Evolutionary conservation across 148 eudicot genomes (phyloP), one percentile per base, ranked within the genome.

Genomic region (Heliosperma pusillum): DNA sequence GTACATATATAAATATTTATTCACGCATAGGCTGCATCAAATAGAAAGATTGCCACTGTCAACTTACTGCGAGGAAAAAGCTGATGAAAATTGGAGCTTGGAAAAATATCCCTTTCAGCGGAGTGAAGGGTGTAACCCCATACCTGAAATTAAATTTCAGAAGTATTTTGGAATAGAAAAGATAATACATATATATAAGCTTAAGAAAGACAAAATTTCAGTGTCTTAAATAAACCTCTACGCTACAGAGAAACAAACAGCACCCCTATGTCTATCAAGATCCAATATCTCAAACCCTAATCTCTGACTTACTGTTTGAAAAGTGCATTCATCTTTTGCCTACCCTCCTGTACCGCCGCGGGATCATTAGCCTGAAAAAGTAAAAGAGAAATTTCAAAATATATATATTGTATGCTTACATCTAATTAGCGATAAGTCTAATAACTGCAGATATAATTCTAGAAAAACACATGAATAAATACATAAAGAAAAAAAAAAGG

Each of bases 51-150:
- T 44, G 60, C 10, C 62, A 61, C 65, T 61, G 24, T 80, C 47
- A 71, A 80, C 97, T 95, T 90, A 96, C 99, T 74, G 97, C 99
- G 64, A 96, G 81, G 87, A 96, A 96, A 81, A 92, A 92, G 74
- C 97, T 85, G 90, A 89, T 17, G 82, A 92, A 96, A 79, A 96
- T 59, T 11, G 97, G 99, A 72, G 87, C 97, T 82, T 89, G 90
- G 25, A 96, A 82, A 25, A 96, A 73, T 79, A 92, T 76, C 65
- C 99, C 99, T 78, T 90, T 96, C 61, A 92, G 40, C 47, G 97
- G 97, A 64, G 97, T 87, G 66, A 87, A 90, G 26, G 97, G 91
- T 27, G 91, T 87, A 74, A 92, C 97, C 70, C 97, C 94, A 80
- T 89, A 70, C 77, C 99, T 96, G 92, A 36, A 63, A 12, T 64